Base-by-base conservation (phyloP, 495 filamentous ascomycete genomes). In the Tuber brumale region DNA sequence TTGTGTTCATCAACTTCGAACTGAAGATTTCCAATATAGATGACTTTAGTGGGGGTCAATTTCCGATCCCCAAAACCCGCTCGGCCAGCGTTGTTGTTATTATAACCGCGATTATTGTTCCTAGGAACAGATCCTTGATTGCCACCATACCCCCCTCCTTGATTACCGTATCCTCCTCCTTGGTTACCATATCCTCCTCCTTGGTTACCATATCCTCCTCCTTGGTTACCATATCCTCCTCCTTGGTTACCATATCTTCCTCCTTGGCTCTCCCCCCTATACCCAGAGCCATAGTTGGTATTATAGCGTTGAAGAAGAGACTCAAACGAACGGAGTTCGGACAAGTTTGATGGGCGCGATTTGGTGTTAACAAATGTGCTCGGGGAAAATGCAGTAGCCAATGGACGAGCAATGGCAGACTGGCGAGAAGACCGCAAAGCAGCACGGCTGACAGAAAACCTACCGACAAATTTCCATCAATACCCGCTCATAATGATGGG, bases 21-120 rank as follows among this genome's bases (percentile, higher is more conserved):
- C 81, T 91, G 90, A 35, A 99, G 83, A 85, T 99, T 99, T 48
- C 92, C 92, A 78, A 97, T 81, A 81, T 93, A 97, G 70, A 96
- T 75, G 12, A 85, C 88, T 72, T 85, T 81, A 69, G 77, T 79
- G 43, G 84, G 74, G 23, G 81, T 23, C 41, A 83, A 61, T 5
- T 71, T 61, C 5, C 27, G 37, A 23, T 76, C 72, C 7, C 77
- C 70, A n/a, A 73, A 57, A 31, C 76, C 71, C 46, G 42, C 75
- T 12, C 80, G 80, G 10, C 74, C 71, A 69, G 80, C 76, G 41
- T 75, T 51, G 21, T 46, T 51, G n/a, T 46, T 80, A 43, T 70
- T 75, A 61, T 72, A 80, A 37, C 76, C 75, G 23, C 78, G 70
- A 21, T 69, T 69, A 39, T 27, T 27, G 71, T 75, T 70, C 39